Evolutionary conservation across 1,139 yeast genomes (phyloP).

Genomic region (Kodamaea sp.): DNA sequence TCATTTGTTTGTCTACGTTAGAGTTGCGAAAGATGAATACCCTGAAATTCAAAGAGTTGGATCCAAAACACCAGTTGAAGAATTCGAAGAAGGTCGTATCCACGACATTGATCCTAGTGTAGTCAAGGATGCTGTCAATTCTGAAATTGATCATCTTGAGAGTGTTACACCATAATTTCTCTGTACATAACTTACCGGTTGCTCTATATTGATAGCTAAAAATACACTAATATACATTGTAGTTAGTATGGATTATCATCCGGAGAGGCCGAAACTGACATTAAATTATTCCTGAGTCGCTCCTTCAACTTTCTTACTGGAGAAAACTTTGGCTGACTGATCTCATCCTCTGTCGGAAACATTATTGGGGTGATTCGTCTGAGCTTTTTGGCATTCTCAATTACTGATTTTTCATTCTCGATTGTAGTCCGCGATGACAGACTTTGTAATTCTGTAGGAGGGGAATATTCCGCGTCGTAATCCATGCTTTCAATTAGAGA

Average conservation of each 20-base stretch:
- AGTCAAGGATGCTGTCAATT: conserved; percentile 12
- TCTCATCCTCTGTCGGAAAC: conserved; percentile 36
- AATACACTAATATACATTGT: too few species aligned
- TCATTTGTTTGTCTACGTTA: conserved; percentile 32
- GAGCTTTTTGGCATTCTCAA: conserved; percentile 41
- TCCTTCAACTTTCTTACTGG: conserved; percentile 34
- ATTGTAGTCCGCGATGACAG: conserved; percentile 8
- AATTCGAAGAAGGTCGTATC: conserved; percentile 4
- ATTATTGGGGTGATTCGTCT: conserved; percentile 41
- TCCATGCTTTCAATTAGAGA: conserved; percentile 3
- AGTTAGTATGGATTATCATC: too few species aligned
- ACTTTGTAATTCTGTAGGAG: conserved; percentile 2
- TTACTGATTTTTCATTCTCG: conserved; percentile 22
- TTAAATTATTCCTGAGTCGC: conserved; percentile 15
- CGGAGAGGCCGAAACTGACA: conserved; percentile 10
- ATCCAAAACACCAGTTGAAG: neutral
- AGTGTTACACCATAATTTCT: too few species aligned
- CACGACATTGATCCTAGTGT: conserved; percentile 12
- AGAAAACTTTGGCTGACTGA: conserved; percentile 31
- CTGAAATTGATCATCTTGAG: conserved; percentile 14
- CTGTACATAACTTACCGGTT: too few species aligned
- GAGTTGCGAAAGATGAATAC: conserved; percentile 18
- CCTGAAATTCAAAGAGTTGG: conserved; percentile 4
- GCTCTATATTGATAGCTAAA: too few species aligned
- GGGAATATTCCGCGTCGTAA: neutral